A percentile compares a stretch with the other conserved stretches of the same genome.
phyloP scores from a whole-genome alignment of 148 eudicot species.

The Amaranthus hypochondriacus region DNA sequence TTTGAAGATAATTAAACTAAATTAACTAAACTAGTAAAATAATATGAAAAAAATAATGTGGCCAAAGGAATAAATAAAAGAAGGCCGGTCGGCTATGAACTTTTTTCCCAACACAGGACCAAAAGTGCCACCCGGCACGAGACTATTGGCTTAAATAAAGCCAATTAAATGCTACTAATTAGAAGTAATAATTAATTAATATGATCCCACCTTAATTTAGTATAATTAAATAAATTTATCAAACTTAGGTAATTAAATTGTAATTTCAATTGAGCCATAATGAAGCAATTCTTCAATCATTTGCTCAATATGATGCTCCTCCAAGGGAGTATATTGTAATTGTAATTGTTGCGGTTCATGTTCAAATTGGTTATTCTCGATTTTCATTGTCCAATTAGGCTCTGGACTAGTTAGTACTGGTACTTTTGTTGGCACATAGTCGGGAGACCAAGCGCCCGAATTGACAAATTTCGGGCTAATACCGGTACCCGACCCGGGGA shows the following conservation, averaged over 20 bases:
- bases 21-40: conserved; percentile 7
- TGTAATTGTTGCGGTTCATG: neutral
- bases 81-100: conserved; percentile 32
- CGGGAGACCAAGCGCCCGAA: conserved; percentile 2
- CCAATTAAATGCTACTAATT: conserved; percentile 4
- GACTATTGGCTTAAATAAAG: conserved; percentile 12
- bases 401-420: conserved; percentile 10
- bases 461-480: conserved; percentile 17
- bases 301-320: conserved; percentile 84
- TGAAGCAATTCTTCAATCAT: conserved; percentile 84
- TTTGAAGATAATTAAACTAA: neutral
- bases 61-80: conserved; percentile 9
- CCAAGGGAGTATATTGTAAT: conserved; percentile 39
- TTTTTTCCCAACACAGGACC: conserved; percentile 34
- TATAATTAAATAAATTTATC: neutral
- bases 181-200: conserved; percentile 1
- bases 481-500: neutral
- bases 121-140: neutral
- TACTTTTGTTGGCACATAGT: conserved; percentile 18
- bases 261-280: conserved; percentile 60
- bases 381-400: conserved; percentile 20
- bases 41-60: neutral
- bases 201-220: conserved; percentile 6
- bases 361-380: conserved; percentile 23
- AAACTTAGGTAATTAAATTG: conserved; percentile 20